A percentile compares a stretch with the other conserved stretches of the same genome.
Evolutionary conservation across 768 basidiomycete species (phyloP).

Genomic region (Auricularia sp.): DNA sequence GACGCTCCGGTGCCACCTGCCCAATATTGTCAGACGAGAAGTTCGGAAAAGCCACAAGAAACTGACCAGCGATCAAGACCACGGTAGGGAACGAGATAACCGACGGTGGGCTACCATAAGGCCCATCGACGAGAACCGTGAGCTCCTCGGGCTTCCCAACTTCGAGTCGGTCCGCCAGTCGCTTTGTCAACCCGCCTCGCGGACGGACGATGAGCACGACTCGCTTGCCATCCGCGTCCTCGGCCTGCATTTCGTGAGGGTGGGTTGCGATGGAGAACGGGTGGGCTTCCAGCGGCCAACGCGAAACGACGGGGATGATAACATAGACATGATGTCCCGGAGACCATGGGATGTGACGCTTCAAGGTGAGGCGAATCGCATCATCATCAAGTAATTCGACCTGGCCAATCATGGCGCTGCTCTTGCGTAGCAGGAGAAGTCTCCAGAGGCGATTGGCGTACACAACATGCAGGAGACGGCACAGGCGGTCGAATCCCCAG

Average conservation of each 20-base stretch:
- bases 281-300: constrained; percentile 40
- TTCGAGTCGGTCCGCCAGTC: constrained; percentile 23
- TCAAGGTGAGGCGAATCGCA: constrained; percentile 38
- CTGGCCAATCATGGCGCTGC: not conserved
- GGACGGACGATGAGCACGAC: constrained; percentile 52
- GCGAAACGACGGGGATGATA: constrained; percentile 36
- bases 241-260: not conserved
- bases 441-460: constrained; percentile 26
- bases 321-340: constrained; percentile 49
- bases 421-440: not conserved
- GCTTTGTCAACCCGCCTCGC: constrained; percentile 48
- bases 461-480: constrained; percentile 29
- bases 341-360: constrained; percentile 35
- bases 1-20: constrained; percentile 42
- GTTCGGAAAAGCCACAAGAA: constrained; percentile 1
- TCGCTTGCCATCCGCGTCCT: not conserved
- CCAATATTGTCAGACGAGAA: not conserved
- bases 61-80: constrained; percentile 40
- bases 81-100: constrained; percentile 34
- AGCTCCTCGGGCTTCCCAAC: not conserved
- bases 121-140: constrained; percentile 41
- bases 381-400: constrained; percentile 34
- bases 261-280: constrained; percentile 49
- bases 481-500: constrained; percentile 36
- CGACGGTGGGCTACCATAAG: constrained; percentile 38